Conservation (phyloP, 1,139 yeast genomes). For the Groenewaldozyma auringiensis region DNA sequence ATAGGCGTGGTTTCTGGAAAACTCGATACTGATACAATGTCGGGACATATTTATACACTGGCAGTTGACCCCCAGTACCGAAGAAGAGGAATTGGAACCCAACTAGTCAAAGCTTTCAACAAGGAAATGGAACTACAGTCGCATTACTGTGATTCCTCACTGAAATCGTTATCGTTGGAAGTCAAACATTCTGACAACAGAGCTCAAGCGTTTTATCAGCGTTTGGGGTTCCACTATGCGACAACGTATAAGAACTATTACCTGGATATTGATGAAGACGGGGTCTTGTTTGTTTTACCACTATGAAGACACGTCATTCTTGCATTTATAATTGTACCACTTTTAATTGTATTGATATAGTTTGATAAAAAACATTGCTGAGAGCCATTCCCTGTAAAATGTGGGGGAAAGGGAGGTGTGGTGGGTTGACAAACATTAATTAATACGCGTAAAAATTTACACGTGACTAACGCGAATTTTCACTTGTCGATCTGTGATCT, state of each 20-base stretch:
- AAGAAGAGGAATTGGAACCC: slow-evolving; percentile 14
- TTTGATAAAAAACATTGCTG: no score
- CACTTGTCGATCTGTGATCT: no score
- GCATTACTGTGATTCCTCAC: background rate
- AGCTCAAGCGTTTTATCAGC: slow-evolving; percentile 11
- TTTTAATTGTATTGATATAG: no score
- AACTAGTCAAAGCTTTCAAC: slow-evolving; percentile 10
- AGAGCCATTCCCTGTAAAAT: no score
- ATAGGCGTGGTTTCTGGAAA: slow-evolving; percentile 19
- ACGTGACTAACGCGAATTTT: no score
- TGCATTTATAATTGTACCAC: no score
- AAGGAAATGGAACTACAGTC: slow-evolving; percentile 9
- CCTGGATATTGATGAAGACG: background rate
- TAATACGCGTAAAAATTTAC: no score
- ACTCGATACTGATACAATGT: slow-evolving; percentile 7
- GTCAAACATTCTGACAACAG: slow-evolving; percentile 7
- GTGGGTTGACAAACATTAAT: no score
- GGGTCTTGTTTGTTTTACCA: background rate
- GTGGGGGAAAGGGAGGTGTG: no score
- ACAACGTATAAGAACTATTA: background rate
- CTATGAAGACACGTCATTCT: no score
- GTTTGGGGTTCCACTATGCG: slow-evolving; percentile 11
- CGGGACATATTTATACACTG: slow-evolving; percentile 16
- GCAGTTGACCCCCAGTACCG: slow-evolving; percentile 15
- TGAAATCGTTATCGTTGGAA: slow-evolving; percentile 11